Percentiles rank a stretch among this genome's conserved stretches.
These are phyloP conservation scores for Mortierella alpina DNA, from an alignment of 192 early-diverging fungal genomes.

Conservation along the genomic window DNA sequence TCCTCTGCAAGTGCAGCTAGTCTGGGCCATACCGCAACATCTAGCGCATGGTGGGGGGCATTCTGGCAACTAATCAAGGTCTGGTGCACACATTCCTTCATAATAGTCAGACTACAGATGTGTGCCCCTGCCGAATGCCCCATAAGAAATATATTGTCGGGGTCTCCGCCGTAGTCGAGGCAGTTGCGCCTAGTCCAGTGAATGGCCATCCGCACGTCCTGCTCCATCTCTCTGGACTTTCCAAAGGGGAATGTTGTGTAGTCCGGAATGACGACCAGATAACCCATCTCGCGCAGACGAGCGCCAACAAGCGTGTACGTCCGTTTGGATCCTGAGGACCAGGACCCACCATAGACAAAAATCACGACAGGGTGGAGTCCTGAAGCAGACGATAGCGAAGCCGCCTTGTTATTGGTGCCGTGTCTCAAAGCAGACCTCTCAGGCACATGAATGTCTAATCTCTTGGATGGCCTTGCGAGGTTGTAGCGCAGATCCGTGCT, in stretches of 20 bases:
- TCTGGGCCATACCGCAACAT: neutral
- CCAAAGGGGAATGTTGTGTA: slow-evolving; percentile 62
- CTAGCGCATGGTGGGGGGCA: no score
- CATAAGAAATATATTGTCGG: slow-evolving; percentile 50
- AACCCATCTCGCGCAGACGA: slow-evolving; percentile 58
- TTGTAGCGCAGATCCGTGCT: slow-evolving; percentile 21
- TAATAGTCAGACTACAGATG: slow-evolving; percentile 32
- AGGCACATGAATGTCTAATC: slow-evolving; percentile 31
- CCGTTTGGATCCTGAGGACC: slow-evolving; percentile 56
- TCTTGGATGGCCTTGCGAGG: slow-evolving; percentile 2
- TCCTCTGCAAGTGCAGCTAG: neutral
- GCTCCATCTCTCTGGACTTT: slow-evolving; percentile 7
- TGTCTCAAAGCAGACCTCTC: neutral
- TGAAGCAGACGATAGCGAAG: neutral
- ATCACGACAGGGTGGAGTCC: slow-evolving; percentile 53
- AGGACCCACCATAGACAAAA: slow-evolving; percentile 64
- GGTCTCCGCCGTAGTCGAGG: slow-evolving; percentile 38
- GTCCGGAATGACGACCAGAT: slow-evolving; percentile 62
- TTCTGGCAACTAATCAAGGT: neutral
- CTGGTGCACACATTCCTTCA: slow-evolving; percentile 33
- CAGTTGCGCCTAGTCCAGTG: slow-evolving; percentile 53
- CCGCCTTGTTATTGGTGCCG: neutral
- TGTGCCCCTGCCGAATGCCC: slow-evolving; percentile 47
- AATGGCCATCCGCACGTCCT: slow-evolving; percentile 56
- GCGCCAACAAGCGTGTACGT: slow-evolving; percentile 57